phyloP scores from a whole-genome alignment of 768 basidiomycete genomes.

The Sarcomyxa edulis region DNA sequence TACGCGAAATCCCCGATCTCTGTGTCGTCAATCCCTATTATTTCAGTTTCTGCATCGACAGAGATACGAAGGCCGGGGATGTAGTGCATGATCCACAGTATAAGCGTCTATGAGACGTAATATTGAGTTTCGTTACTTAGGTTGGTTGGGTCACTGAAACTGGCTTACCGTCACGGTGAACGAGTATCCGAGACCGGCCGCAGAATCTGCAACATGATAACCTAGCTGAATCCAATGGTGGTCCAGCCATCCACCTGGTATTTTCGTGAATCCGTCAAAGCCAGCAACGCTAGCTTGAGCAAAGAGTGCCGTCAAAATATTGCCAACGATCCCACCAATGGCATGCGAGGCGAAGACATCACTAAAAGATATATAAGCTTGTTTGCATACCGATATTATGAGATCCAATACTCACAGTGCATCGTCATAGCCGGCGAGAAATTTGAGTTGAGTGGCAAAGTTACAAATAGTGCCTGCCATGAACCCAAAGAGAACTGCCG shows the following conservation, averaged over 20 bases:
- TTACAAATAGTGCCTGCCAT: constrained; percentile 84
- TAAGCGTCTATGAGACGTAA: constrained; percentile 48
- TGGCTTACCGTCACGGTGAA: constrained; percentile 69
- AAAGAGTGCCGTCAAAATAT: constrained; percentile 83
- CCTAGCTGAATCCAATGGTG: constrained; percentile 79
- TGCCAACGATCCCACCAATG: constrained; percentile 76
- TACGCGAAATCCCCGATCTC: constrained; percentile 91
- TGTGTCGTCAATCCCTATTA: constrained; percentile 83
- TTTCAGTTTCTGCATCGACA: constrained; percentile 56
- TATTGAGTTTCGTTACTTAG: not conserved
- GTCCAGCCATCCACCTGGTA: constrained; percentile 86
- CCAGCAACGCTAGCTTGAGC: constrained; percentile 75
- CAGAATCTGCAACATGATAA: constrained; percentile 77
- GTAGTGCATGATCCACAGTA: constrained; percentile 85
- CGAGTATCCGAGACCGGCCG: constrained; percentile 60
- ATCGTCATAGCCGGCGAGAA: constrained; percentile 70
- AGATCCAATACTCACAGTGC: constrained; percentile 46
- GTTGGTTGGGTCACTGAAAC: not conserved
- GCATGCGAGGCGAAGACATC: constrained; percentile 88
- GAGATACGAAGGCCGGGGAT: constrained; percentile 79
- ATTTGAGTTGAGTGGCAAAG: constrained; percentile 95
- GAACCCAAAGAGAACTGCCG: constrained; percentile 82
- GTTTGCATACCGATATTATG: no score
- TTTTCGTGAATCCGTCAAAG: constrained; percentile 66
- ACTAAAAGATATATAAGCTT: no score